Percentiles rank a stretch among this genome's conserved stretches.
phyloP scores from a whole-genome alignment of 805 yeast genomes.

The Nakazawaea laoshanensis region DNA sequence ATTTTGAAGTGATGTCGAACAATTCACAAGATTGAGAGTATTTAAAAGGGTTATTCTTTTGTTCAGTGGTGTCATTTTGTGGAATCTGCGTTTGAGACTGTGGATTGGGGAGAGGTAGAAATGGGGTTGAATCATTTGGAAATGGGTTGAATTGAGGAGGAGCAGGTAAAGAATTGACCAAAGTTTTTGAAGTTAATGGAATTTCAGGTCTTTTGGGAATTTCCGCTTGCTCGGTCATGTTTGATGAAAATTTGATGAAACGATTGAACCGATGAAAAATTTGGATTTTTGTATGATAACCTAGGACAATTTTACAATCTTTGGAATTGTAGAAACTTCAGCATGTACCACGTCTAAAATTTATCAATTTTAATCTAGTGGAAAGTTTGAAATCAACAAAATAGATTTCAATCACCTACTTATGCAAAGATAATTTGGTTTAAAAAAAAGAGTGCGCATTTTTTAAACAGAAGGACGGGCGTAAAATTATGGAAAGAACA shows the following conservation, averaged over 20 bases:
- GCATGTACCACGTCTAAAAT: too few species aligned
- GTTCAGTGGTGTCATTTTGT: slow-evolving; percentile 9
- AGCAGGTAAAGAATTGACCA: slow-evolving; percentile 5
- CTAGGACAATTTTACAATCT: too few species aligned
- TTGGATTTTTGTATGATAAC: too few species aligned
- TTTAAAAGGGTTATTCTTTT: neutral
- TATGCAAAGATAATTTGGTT: too few species aligned
- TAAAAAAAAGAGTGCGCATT: too few species aligned
- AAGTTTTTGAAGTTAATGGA: slow-evolving; percentile 7
- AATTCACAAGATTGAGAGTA: neutral
- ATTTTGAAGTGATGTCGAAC: neutral
- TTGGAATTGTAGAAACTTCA: too few species aligned
- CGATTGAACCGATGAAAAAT: neutral
- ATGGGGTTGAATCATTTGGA: slow-evolving; percentile 14
- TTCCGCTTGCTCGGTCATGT: neutral
- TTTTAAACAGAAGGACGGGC: too few species aligned
- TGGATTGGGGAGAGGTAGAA: slow-evolving; percentile 36
- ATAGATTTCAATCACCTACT: too few species aligned
- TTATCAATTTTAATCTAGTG: too few species aligned
- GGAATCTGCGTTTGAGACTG: slow-evolving; percentile 49
- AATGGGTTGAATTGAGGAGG: slow-evolving; percentile 2
- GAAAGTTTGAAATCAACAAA: too few species aligned
- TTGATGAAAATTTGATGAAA: neutral
- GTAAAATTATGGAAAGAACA: too few species aligned
- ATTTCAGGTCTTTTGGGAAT: slow-evolving; percentile 7